A percentile compares a stretch with the other conserved stretches of the same genome.
These are phyloP conservation scores for Stellera chamaejasme DNA, from an alignment of 345 rosid species.

Conservation along the genomic window DNA sequence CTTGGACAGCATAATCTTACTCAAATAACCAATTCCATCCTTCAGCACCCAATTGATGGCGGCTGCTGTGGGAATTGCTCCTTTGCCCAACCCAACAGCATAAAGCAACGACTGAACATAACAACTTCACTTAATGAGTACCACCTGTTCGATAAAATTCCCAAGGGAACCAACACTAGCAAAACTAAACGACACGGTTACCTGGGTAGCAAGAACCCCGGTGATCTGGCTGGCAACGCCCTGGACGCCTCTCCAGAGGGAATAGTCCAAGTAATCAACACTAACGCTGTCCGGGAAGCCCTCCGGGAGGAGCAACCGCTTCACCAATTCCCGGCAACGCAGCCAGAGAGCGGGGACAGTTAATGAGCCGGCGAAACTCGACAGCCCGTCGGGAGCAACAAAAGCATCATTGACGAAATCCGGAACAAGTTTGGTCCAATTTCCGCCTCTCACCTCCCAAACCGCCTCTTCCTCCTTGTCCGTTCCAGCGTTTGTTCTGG, in stretches of 20 bases:
- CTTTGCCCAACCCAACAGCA: constrained; percentile 96
- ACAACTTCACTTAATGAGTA: constrained; percentile 6
- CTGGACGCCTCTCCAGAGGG: constrained; percentile 95
- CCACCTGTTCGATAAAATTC: constrained; percentile 14
- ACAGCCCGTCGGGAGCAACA: constrained; percentile 21
- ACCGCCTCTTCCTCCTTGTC: constrained; percentile 23
- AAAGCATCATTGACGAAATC: constrained; percentile 45
- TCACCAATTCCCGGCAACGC: constrained; percentile 36
- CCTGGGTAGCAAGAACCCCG: constrained; percentile 96
- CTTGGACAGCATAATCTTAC: constrained; percentile 83
- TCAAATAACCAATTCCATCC: constrained; percentile 94
- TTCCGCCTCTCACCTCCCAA: constrained; percentile 76
- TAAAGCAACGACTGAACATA: constrained; percentile 73
- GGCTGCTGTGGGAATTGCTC: constrained; percentile 95
- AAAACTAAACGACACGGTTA: constrained; percentile 12
- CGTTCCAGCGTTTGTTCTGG: constrained; percentile 8
- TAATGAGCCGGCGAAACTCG: constrained; percentile 20
- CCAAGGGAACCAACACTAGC: constrained; percentile 3
- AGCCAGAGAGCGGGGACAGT: constrained; percentile 30
- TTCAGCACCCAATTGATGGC: constrained; percentile 96
- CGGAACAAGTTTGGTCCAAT: constrained; percentile 53
- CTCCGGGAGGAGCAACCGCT: constrained; percentile 72
- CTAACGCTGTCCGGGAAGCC: constrained; percentile 85
- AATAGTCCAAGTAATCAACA: constrained; percentile 77
- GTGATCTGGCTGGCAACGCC: constrained; percentile 92